Conservation (phyloP, 441 rosid genomes). For the Arabidopsis lyrata region DNA sequence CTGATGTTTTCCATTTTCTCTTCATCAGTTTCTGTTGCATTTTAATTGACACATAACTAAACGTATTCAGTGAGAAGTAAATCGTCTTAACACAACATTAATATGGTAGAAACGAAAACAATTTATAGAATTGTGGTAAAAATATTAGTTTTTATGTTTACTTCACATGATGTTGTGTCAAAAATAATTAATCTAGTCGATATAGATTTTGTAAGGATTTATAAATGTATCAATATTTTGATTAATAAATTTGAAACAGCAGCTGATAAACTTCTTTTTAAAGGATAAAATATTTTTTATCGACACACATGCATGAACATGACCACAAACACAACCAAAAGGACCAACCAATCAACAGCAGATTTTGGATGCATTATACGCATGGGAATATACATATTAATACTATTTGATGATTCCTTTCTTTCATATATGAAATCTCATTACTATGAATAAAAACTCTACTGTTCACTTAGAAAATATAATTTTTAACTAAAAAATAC, state of each 20-base stretch:
- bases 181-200: neutral
- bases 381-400: conserved; percentile 17
- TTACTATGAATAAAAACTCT: neutral
- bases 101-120: too few species aligned
- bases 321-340: conserved; percentile 34
- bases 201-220: neutral
- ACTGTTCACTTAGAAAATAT: neutral
- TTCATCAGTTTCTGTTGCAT: too few species aligned
- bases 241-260: neutral
- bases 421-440: neutral
- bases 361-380: conserved; percentile 39
- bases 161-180: neutral
- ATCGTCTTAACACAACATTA: too few species aligned
- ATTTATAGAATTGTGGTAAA: too few species aligned
- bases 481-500: neutral
- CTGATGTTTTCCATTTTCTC: too few species aligned
- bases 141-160: too few species aligned
- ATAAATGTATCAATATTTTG: neutral
- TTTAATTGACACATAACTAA: too few species aligned
- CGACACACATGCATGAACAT: conserved; percentile 40
- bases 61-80: too few species aligned
- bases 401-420: neutral
- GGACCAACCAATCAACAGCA: conserved; percentile 41
- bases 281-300: neutral
- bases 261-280: neutral